phyloP scores from a whole-genome alignment of 768 basidiomycete species.

The Amanita thiersii region DNA sequence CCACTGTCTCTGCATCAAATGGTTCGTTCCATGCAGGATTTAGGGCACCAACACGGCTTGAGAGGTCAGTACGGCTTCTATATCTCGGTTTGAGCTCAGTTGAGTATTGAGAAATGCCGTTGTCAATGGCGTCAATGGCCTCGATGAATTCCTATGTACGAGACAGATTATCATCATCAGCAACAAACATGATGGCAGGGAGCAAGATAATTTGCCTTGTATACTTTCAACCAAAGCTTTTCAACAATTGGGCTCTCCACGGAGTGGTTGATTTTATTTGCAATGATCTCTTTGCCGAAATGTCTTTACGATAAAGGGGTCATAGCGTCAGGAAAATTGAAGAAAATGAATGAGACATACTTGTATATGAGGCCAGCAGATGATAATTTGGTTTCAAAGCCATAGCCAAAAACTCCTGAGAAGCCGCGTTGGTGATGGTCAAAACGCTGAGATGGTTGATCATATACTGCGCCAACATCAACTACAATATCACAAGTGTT shows the following conservation, averaged over 20 bases:
- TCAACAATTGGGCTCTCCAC: slow-evolving; percentile 56
- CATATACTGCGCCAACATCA: slow-evolving; percentile 92
- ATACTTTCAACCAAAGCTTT: slow-evolving; percentile 81
- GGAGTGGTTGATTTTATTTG: slow-evolving; percentile 43
- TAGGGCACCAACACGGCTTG: slow-evolving; percentile 71
- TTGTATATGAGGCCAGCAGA: slow-evolving; percentile 96
- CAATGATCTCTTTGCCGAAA: slow-evolving; percentile 82
- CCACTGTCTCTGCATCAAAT: slow-evolving; percentile 51
- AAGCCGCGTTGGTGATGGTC: slow-evolving; percentile 98
- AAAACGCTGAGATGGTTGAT: slow-evolving; percentile 67
- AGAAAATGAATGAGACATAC: slow-evolving; percentile 32
- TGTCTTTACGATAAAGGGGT: slow-evolving; percentile 42
- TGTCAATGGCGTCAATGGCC: slow-evolving; percentile 91
- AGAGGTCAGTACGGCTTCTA: slow-evolving; percentile 73
- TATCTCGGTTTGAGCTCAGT: slow-evolving; percentile 62
- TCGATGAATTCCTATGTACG: slow-evolving; percentile 77
- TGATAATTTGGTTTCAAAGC: slow-evolving; percentile 82
- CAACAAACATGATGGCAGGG: not conserved
- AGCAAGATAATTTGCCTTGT: slow-evolving; percentile 43
- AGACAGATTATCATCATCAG: slow-evolving; percentile 3
- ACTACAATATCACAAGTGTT: slow-evolving; percentile 89
- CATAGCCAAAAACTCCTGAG: slow-evolving; percentile 80
- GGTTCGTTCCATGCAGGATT: slow-evolving; percentile 93
- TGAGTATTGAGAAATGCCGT: slow-evolving; percentile 82
- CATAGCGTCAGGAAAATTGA: not conserved